Base-by-base conservation (phyloP, 768 basidiomycete genomes). In the Boletus vermiculosoides region DNA sequence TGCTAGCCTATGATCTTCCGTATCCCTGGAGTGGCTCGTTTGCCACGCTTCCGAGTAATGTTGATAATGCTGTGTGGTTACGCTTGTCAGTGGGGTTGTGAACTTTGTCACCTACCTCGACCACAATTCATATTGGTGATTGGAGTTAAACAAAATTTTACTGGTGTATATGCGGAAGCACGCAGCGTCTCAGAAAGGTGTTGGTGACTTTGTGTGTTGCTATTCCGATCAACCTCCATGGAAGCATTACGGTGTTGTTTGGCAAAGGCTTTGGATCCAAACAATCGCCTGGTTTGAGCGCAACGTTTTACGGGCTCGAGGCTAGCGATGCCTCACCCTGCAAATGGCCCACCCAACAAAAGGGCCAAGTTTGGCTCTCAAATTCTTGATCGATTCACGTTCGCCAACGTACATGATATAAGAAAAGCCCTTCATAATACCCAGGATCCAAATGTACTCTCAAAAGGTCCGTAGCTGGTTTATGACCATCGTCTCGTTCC, bases 251-350 rank as follows among this genome's bases (percentile, higher is more conserved):
- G 7, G 46, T 16, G 31, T 47, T 47, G 52, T 67, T 66, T 66
- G 66, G 66, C 59, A 65, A 67, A 50, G 28, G 57, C 66, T 48
- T 67, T 61, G 45, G 54, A 61, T 67, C 65, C 66, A 66, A 66
- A 66, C 65, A 66, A 67, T 56, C 54, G 37, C 57, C 36, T 3
- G 4, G 28, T 7, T 12, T 22, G 20, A 10, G 15, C 54, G 15
- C 39, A 20, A 30, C 30, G 3, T 28, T n/a, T 44, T 18, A 25
- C 45, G 12, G 25, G 7, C n/a, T 42, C 5, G 25, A 39, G 34
- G 20, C 16, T 31, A 25, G 22, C n/a, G 23, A 72, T 71, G 69
- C 51, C 56, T 52, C 61, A 40, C 3, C 45, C 18, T 40, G 51
- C 36, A 37, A 45, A 50, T 22, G 55, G 48, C 9, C 65, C 49